Percentiles rank a stretch among this genome's conserved stretches.
Conservation (phyloP, 2,329 filamentous ascomycete species). For the Epichloe glyceriae region DNA sequence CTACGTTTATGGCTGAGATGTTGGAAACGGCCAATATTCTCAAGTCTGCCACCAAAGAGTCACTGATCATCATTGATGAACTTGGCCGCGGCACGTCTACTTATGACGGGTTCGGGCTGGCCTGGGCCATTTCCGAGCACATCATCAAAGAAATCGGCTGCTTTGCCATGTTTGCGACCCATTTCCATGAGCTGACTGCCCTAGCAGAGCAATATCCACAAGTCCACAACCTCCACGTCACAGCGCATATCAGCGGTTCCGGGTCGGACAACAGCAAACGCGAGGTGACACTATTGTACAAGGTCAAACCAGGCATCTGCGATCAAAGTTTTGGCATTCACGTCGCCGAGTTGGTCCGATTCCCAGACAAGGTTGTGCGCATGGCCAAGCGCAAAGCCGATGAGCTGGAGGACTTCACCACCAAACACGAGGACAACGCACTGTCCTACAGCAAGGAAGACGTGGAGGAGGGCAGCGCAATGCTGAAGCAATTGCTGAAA, state of each 20-base stretch:
- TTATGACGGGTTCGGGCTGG: slow-evolving; percentile 96
- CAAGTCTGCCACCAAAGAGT: slow-evolving; percentile 89
- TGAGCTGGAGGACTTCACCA: slow-evolving; percentile 90
- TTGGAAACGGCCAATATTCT: slow-evolving; percentile 96
- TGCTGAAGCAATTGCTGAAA: slow-evolving; percentile 72
- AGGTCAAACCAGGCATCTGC: slow-evolving; percentile 88
- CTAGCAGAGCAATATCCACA: slow-evolving; percentile 76
- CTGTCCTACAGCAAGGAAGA: slow-evolving; percentile 66
- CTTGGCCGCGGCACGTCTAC: slow-evolving; percentile 93
- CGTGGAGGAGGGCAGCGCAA: slow-evolving; percentile 72
- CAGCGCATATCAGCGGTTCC: slow-evolving; percentile 68
- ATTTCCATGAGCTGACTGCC: slow-evolving; percentile 95
- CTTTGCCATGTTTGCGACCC: slow-evolving; percentile 89
- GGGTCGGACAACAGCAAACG: slow-evolving; percentile 39
- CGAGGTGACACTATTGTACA: slow-evolving; percentile 92
- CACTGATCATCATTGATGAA: slow-evolving; percentile 96
- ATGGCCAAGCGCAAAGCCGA: slow-evolving; percentile 99
- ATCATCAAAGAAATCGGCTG: slow-evolving; percentile 92
- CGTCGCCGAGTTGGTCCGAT: slow-evolving; percentile 90
- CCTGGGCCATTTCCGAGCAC: slow-evolving; percentile 97
- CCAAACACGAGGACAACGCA: slow-evolving; percentile 53
- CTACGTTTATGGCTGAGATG: slow-evolving; percentile 99
- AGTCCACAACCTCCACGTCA: slow-evolving; percentile 88
- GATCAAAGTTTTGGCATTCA: slow-evolving; percentile 98
- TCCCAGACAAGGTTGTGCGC: slow-evolving; percentile 91